phyloP scores from a whole-genome alignment of 306 rosid species.

The Oemleria cerasiformis region DNA sequence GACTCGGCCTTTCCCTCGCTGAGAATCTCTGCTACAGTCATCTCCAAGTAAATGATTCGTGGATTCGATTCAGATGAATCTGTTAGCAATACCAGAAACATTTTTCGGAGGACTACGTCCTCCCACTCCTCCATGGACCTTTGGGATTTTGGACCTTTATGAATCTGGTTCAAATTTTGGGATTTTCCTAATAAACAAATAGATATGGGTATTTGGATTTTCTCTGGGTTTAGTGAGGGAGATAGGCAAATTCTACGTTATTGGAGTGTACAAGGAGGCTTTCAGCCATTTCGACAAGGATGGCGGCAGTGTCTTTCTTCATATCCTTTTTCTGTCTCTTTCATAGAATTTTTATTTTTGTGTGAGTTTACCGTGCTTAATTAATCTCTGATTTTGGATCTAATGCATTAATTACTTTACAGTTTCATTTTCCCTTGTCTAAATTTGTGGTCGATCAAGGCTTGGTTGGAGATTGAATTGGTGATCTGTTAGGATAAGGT shows the following conservation, averaged over 20 bases:
- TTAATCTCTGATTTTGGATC: conserved; percentile 4
- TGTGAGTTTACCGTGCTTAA: not conserved
- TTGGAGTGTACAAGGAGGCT: conserved; percentile 83
- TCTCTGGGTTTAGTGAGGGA: conserved; percentile 22
- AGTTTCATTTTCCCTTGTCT: not conserved
- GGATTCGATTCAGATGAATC: conserved; percentile 38
- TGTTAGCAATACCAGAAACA: conserved; percentile 66
- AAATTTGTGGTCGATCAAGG: not conserved
- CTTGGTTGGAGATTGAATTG: not conserved
- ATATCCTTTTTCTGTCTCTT: conserved; percentile 28
- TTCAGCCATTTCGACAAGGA: conserved; percentile 86
- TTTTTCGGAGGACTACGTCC: conserved; percentile 77
- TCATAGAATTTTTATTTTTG: not conserved
- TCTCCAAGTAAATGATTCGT: conserved; percentile 61
- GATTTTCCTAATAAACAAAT: too few relatives aligned
- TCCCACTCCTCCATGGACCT: conserved; percentile 81
- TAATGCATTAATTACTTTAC: not conserved
- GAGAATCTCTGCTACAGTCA: conserved; percentile 85
- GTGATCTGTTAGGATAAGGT: not conserved
- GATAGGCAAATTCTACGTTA: too few relatives aligned
- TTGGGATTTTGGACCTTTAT: conserved; percentile 60
- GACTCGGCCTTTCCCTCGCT: conserved; percentile 82
- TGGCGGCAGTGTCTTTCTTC: conserved; percentile 66
- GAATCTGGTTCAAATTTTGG: too few relatives aligned
- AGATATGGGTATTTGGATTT: not conserved